Conservation (phyloP, 331 rosid genomes). For the Stylosanthes scabra region DNA sequence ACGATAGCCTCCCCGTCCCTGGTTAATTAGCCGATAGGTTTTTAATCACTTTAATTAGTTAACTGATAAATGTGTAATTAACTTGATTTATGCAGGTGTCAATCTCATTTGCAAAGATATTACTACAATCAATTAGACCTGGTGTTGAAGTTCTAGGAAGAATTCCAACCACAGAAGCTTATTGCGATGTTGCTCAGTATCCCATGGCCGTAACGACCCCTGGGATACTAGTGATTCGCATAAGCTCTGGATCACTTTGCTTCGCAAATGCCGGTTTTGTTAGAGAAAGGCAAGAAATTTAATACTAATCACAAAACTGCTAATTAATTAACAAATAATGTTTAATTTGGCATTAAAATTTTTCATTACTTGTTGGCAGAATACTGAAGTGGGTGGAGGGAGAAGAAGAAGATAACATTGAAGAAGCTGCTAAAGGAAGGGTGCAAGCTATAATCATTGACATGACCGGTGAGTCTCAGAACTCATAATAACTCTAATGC, state of each 20-base stretch:
- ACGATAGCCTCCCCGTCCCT: too few relatives aligned
- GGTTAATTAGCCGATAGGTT: not conserved
- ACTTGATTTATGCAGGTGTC: slow-evolving; percentile 56
- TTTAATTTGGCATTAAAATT: slow-evolving; percentile 3
- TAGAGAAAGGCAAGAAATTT: slow-evolving; percentile 67
- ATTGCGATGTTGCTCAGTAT: slow-evolving; percentile 70
- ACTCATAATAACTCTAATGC: too few relatives aligned
- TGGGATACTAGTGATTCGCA: slow-evolving; percentile 67
- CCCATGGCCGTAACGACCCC: slow-evolving; percentile 79
- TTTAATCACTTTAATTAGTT: too few relatives aligned
- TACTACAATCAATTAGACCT: slow-evolving; percentile 74
- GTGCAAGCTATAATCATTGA: slow-evolving; percentile 67
- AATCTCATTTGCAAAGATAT: slow-evolving; percentile 82
- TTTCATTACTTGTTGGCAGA: slow-evolving; percentile 52
- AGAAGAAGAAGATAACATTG: slow-evolving; percentile 50
- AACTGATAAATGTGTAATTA: not conserved
- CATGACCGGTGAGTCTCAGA: slow-evolving; percentile 71
- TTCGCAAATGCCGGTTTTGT: slow-evolving; percentile 86
- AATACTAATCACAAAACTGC: too few relatives aligned
- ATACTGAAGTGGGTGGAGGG: slow-evolving; percentile 57
- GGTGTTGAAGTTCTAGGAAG: slow-evolving; percentile 73
- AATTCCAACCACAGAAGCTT: slow-evolving; percentile 76
- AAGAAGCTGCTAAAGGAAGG: slow-evolving; percentile 40
- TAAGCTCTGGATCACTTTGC: slow-evolving; percentile 79
- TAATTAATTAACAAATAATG: too few relatives aligned